phyloP scores from a whole-genome alignment of 2,329 filamentous ascomycete genomes.

The Aspergillus oerlinghausenensis region DNA sequence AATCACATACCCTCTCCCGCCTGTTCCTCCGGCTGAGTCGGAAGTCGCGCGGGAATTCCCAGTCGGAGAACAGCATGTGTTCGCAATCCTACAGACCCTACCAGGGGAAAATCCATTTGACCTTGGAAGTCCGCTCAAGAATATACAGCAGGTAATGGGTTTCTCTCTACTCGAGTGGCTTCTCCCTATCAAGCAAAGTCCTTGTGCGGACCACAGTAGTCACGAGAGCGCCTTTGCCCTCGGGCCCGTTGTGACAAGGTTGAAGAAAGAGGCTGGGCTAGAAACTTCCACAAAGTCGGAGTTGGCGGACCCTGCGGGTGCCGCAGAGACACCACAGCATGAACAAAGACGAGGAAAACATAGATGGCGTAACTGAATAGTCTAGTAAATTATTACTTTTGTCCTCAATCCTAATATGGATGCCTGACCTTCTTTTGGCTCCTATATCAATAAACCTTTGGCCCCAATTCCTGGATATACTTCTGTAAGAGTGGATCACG shows the following conservation, averaged over 20 bases:
- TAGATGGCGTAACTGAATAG: constrained; percentile 1
- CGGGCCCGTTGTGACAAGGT: constrained; percentile 55
- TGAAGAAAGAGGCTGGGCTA: constrained; percentile 48
- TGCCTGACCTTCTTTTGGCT: not conserved
- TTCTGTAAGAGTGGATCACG: not conserved
- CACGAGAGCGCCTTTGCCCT: constrained; percentile 64
- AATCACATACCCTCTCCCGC: constrained; percentile 38
- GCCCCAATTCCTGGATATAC: not conserved
- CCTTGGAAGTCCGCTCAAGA: constrained; percentile 59
- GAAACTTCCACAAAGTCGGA: constrained; percentile 7
- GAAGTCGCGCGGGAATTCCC: constrained; percentile 23
- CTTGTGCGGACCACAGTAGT: constrained; percentile 65
- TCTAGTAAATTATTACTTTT: not conserved
- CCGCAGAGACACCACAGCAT: constrained; percentile 5
- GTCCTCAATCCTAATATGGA: not conserved
- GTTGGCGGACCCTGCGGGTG: constrained; percentile 1
- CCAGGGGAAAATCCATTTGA: constrained; percentile 83
- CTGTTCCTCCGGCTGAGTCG: constrained; percentile 15
- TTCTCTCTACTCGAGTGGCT: constrained; percentile 69
- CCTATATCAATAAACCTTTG: not conserved
- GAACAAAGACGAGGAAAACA: constrained; percentile 14
- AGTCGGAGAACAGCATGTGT: constrained; percentile 57
- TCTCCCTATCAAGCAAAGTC: constrained; percentile 68
- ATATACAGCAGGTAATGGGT: constrained; percentile 80
- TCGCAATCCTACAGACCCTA: constrained; percentile 71